A percentile compares a stretch with the other conserved stretches of the same genome.
phyloP scores from a whole-genome alignment of 495 filamentous ascomycete genomes.

The Neurospora sp. region DNA sequence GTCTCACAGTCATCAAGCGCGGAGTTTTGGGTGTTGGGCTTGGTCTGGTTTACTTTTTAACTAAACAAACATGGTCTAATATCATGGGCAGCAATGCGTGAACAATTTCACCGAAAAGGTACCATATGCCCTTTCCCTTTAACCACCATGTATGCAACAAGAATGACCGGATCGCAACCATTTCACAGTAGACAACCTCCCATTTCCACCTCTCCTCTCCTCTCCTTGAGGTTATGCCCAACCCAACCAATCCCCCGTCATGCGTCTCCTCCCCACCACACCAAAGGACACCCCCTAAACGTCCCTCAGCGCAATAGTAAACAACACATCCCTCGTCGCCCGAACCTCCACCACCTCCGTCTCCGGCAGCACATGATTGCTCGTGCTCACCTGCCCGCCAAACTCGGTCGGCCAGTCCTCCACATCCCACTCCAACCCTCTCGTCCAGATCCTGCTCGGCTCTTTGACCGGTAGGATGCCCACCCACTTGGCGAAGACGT shows the following conservation, averaged over 20 bases:
- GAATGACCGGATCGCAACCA: background rate
- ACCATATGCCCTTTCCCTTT: background rate
- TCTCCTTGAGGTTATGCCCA: background rate
- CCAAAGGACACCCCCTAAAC: conserved; percentile 1
- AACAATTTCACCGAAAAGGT: background rate
- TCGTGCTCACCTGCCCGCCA: conserved; percentile 80
- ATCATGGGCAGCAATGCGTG: background rate
- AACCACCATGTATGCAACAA: background rate
- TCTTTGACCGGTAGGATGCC: conserved; percentile 78
- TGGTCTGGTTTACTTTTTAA: background rate
- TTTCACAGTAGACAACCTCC: background rate
- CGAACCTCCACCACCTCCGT: conserved; percentile 44
- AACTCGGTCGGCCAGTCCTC: conserved; percentile 68
- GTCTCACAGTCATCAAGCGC: background rate
- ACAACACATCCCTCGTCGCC: conserved; percentile 62
- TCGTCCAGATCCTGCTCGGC: conserved; percentile 60
- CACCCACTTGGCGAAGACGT: conserved; percentile 51
- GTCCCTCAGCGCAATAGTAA: conserved; percentile 65
- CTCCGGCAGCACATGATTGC: conserved; percentile 64
- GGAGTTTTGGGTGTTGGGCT: background rate
- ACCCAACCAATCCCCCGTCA: background rate
- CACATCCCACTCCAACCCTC: conserved; percentile 86
- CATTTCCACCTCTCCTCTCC: background rate
- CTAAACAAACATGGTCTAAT: background rate
- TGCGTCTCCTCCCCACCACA: background rate